Conservation (phyloP, 202 grass and related monocot genomes). For the Hordeum pubiflorum region DNA sequence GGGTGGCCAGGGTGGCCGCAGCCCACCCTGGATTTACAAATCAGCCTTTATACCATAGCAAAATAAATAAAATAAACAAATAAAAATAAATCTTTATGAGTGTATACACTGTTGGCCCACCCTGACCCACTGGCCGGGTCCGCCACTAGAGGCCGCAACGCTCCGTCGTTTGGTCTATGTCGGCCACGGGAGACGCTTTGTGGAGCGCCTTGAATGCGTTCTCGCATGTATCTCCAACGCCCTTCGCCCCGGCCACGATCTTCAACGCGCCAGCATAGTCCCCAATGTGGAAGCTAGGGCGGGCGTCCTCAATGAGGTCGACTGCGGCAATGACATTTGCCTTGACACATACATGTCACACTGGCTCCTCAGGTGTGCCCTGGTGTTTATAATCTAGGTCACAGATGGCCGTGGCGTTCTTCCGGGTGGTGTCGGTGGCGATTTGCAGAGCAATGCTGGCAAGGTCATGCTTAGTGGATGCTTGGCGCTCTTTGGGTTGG, state of each 20-base stretch:
- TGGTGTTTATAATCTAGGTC: too few relatives aligned
- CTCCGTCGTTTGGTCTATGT: not conserved
- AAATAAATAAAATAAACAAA: too few relatives aligned
- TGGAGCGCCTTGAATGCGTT: not conserved
- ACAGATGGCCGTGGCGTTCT: not conserved
- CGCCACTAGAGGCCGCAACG: not conserved
- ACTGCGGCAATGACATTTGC: not conserved
- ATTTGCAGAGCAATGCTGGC: conserved; percentile 12
- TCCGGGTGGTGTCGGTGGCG: not conserved
- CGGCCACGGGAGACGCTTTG: not conserved
- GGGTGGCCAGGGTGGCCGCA: too few relatives aligned
- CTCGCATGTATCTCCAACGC: not conserved
- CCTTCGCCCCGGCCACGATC: not conserved
- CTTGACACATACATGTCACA: not conserved
- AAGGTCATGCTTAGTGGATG: not conserved
- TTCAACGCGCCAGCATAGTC: not conserved
- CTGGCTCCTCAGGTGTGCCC: not conserved
- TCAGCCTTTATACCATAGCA: too few relatives aligned
- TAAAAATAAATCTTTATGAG: too few relatives aligned
- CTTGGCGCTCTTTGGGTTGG: conserved; percentile 10
- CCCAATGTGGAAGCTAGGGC: not conserved
- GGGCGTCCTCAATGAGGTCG: not conserved
- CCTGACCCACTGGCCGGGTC: too few relatives aligned
- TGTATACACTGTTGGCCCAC: too few relatives aligned
- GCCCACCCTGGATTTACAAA: too few relatives aligned